Evolutionary conservation across 768 basidiomycete genomes (phyloP).

Genomic region (Suillus hirtellus): DNA sequence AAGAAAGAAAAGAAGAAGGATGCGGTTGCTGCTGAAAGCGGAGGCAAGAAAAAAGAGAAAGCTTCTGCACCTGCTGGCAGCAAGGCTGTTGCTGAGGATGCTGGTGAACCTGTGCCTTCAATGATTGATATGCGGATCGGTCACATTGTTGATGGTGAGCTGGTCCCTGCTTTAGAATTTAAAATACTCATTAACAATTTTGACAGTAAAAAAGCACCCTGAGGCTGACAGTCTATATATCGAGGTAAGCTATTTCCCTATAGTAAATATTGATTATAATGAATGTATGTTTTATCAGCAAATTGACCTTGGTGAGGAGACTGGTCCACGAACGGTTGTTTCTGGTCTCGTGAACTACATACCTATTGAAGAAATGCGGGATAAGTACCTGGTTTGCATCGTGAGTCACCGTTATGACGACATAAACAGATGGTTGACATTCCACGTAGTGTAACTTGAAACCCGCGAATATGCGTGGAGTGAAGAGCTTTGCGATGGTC

Average conservation of each 20-base stretch:
- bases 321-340: constrained; percentile 93
- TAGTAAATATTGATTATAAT: constrained; percentile 2
- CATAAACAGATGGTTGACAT: constrained; percentile 5
- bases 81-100: constrained; percentile 53
- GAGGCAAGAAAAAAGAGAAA: constrained; percentile 45
- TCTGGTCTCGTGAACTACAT: constrained; percentile 97
- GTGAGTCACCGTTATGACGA: constrained; percentile 41
- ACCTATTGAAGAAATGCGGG: constrained; percentile 90
- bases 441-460: constrained; percentile 80
- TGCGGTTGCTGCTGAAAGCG: constrained; percentile 26
- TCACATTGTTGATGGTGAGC: constrained; percentile 84
- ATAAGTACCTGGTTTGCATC: constrained; percentile 80
- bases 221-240: constrained; percentile 98
- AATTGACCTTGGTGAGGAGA: constrained; percentile 95
- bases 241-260: constrained; percentile 53
- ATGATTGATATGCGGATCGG: constrained; percentile 98
- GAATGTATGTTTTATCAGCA: constrained; percentile 48
- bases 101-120: constrained; percentile 84
- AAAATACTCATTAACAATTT: background rate
- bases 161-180: background rate
- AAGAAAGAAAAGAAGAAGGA: constrained; percentile 60
- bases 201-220: constrained; percentile 88
- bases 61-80: constrained; percentile 30
- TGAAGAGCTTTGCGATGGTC: constrained; percentile 98
- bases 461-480: constrained; percentile 94